Conservation (phyloP, 106 monocot species). For the Ottelia alismoides region DNA sequence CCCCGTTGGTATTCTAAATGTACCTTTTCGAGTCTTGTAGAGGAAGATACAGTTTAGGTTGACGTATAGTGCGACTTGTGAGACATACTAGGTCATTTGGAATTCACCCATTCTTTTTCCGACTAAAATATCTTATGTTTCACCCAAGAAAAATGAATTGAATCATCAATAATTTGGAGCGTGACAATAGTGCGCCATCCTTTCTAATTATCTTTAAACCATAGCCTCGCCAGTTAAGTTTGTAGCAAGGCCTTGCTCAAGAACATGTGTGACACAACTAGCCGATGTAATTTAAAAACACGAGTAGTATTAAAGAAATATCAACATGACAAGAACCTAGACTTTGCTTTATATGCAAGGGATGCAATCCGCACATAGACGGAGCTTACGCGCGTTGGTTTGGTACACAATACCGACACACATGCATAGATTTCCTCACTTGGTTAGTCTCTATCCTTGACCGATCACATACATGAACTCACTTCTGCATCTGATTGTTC, state of each 20-base stretch:
- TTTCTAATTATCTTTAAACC: neutral
- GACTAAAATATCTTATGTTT: slow-evolving; percentile 8
- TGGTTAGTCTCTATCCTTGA: no score
- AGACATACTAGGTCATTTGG: slow-evolving; percentile 11
- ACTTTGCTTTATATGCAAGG: no score
- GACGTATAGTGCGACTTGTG: slow-evolving; percentile 14
- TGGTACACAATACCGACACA: no score
- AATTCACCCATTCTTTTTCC: slow-evolving; percentile 6
- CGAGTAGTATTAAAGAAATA: neutral
- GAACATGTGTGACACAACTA: neutral
- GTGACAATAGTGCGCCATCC: neutral
- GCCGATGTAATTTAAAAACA: neutral
- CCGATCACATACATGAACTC: no score
- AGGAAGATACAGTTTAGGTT: slow-evolving; percentile 12
- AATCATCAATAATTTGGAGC: slow-evolving; percentile 2
- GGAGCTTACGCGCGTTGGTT: no score
- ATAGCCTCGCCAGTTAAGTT: neutral
- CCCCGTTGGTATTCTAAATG: no score
- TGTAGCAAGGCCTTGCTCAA: neutral
- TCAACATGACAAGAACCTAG: no score
- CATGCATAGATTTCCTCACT: no score
- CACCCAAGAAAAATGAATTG: slow-evolving; percentile 5
- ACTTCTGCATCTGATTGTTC: no score
- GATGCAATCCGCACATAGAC: no score
- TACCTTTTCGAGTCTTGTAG: slow-evolving; percentile 8